Evolutionary conservation across 495 filamentous ascomycete genomes (phyloP).

Genomic region (Evernia prunastri): DNA sequence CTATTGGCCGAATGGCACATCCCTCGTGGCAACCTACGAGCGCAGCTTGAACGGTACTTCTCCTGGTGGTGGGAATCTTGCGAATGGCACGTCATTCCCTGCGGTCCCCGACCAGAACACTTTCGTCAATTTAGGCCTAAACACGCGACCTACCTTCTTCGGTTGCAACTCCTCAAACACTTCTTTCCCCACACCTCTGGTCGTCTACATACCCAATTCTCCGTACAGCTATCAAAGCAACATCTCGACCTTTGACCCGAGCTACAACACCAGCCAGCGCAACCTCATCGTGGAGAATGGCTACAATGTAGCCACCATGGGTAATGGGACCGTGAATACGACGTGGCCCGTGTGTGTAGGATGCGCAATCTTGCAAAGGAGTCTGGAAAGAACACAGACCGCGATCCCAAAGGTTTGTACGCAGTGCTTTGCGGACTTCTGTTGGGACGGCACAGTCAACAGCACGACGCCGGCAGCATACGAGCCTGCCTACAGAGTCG

Average conservation of each 20-base stretch:
- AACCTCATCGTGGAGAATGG: slow-evolving; percentile 79
- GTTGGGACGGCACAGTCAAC: slow-evolving; percentile 74
- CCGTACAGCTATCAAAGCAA: slow-evolving; percentile 73
- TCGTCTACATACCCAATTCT: slow-evolving; percentile 87
- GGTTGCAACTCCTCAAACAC: slow-evolving; percentile 74
- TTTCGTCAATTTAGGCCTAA: slow-evolving; percentile 80
- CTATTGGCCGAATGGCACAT: slow-evolving; percentile 82
- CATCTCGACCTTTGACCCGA: slow-evolving; percentile 60
- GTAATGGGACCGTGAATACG: slow-evolving; percentile 64
- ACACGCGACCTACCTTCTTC: slow-evolving; percentile 85
- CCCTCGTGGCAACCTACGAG: slow-evolving; percentile 75
- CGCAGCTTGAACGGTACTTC: slow-evolving; percentile 49
- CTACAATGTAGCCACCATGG: slow-evolving; percentile 72
- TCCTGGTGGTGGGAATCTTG: slow-evolving; percentile 38
- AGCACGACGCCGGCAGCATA: slow-evolving; percentile 32
- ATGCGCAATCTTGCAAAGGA: slow-evolving; percentile 78
- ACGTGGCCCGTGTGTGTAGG: slow-evolving; percentile 76
- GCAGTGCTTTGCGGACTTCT: slow-evolving; percentile 72
- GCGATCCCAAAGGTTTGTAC: slow-evolving; percentile 59
- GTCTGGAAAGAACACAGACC: slow-evolving; percentile 60
- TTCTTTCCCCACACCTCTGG: slow-evolving; percentile 50
- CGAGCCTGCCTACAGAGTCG: slow-evolving; percentile 29
- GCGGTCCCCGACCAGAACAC: slow-evolving; percentile 74
- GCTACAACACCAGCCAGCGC: slow-evolving; percentile 56
- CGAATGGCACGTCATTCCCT: slow-evolving; percentile 81